These are phyloP conservation scores for Coniophora puteana DNA, from an alignment of 1,284 basidiomycete species.

Conservation along the genomic window DNA sequence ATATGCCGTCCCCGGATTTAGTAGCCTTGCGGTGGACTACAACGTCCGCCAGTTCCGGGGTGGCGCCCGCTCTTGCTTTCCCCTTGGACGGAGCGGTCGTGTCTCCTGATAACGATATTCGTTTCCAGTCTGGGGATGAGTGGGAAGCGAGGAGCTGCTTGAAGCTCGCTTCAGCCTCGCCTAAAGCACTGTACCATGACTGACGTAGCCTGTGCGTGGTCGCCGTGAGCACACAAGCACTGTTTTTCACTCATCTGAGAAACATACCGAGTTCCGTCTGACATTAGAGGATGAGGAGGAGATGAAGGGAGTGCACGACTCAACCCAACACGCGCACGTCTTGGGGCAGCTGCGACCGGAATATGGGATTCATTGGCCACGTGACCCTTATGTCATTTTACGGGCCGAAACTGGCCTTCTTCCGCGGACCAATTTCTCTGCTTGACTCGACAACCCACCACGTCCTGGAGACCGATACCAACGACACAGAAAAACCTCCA, in stretches of 20 bases:
- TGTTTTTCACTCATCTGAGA: not conserved
- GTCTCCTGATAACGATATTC: slow-evolving; percentile 48
- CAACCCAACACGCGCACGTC: no score
- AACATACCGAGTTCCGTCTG: slow-evolving; percentile 28
- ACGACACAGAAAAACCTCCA: no score
- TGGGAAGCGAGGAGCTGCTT: slow-evolving; percentile 63
- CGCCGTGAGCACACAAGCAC: not conserved
- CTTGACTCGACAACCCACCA: no score
- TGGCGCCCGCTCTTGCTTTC: slow-evolving; percentile 45
- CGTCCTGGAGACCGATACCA: no score
- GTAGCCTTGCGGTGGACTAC: slow-evolving; percentile 62
- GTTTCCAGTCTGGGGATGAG: slow-evolving; percentile 66
- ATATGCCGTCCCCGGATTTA: slow-evolving; percentile 73
- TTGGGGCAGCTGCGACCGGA: no score
- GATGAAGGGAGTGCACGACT: not conserved
- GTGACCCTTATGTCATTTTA: no score
- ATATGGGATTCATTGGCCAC: no score
- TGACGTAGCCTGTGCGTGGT: slow-evolving; percentile 54
- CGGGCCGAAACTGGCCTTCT: no score
- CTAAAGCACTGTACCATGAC: slow-evolving; percentile 70
- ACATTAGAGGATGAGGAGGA: slow-evolving; percentile 19
- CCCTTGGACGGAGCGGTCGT: slow-evolving; percentile 50
- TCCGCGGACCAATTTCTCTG: no score
- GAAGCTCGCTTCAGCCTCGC: slow-evolving; percentile 68
- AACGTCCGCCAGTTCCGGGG: slow-evolving; percentile 64